phyloP scores from a whole-genome alignment of 1,284 basidiomycete species.

The Rhizopogon hawkerae region DNA sequence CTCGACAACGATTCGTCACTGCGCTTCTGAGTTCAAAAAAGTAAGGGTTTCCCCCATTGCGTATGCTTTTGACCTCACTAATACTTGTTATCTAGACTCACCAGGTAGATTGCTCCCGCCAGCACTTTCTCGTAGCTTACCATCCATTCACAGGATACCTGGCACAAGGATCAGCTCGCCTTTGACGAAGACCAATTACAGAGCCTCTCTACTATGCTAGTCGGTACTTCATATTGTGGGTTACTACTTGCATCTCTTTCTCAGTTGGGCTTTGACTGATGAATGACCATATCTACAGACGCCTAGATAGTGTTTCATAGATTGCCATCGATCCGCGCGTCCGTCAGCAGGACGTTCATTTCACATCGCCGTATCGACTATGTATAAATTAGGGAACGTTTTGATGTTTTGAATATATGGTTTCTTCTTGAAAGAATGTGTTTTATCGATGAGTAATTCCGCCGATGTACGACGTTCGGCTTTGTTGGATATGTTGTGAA shows the following conservation, averaged over 20 bases:
- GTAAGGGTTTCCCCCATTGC: slow-evolving; percentile 30
- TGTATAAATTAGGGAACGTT: slow-evolving; percentile 2
- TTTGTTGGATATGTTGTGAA: neutral
- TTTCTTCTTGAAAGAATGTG: neutral
- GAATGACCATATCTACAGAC: slow-evolving; percentile 12
- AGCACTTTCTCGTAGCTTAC: slow-evolving; percentile 11
- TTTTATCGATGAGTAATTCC: slow-evolving; percentile 1
- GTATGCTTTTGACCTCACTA: slow-evolving; percentile 13
- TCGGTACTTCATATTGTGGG: slow-evolving; percentile 87
- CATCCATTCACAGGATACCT: slow-evolving; percentile 59
- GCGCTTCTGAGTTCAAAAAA: slow-evolving; percentile 86
- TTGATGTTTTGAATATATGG: neutral
- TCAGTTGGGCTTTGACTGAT: slow-evolving; percentile 9
- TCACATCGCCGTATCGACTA: slow-evolving; percentile 1
- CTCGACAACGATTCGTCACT: slow-evolving; percentile 82
- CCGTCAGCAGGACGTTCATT: neutral
- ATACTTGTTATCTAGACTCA: slow-evolving; percentile 44
- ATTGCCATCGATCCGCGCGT: slow-evolving; percentile 1
- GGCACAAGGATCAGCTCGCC: slow-evolving; percentile 83
- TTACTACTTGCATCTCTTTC: slow-evolving; percentile 6
- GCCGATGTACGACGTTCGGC: neutral
- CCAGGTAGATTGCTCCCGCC: slow-evolving; percentile 42
- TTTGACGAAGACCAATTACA: slow-evolving; percentile 90
- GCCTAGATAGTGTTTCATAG: slow-evolving; percentile 11
- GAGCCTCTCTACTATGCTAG: slow-evolving; percentile 80